Evolutionary conservation across 352 stramenopile genomes (phyloP).

Genomic region (Globisporangium spiculum): DNA sequence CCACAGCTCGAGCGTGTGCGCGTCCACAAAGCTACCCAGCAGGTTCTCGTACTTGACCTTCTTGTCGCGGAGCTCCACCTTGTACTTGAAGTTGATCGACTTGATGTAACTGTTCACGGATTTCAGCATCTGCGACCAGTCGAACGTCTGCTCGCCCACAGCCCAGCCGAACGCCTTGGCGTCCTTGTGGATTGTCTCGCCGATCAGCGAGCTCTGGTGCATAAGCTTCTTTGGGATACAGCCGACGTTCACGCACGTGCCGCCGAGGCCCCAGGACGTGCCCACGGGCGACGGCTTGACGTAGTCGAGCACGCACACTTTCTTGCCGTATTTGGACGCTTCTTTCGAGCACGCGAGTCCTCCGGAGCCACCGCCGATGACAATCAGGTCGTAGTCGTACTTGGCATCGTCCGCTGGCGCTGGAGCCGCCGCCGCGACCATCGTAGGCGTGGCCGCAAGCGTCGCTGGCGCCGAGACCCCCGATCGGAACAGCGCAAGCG

Average conservation of each 20-base stretch:
- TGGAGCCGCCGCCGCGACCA: not conserved
- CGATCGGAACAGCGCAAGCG: constrained; percentile 61
- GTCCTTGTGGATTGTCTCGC: constrained; percentile 88
- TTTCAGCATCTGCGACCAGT: constrained; percentile 91
- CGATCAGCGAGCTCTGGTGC: constrained; percentile 93
- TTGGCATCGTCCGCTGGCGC: constrained; percentile 19
- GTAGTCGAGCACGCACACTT: constrained; percentile 96
- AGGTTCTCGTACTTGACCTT: constrained; percentile 94
- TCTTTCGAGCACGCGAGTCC: constrained; percentile 95
- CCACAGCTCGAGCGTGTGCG: constrained; percentile 91
- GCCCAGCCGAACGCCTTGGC: constrained; percentile 87
- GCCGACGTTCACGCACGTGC: constrained; percentile 99
- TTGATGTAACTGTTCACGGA: constrained; percentile 98
- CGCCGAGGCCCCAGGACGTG: constrained; percentile 91
- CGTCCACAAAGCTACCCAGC: constrained; percentile 91
- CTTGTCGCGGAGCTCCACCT: constrained; percentile 94
- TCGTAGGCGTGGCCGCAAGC: not conserved
- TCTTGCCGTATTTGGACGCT: constrained; percentile 89
- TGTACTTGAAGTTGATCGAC: constrained; percentile 98
- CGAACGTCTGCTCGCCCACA: constrained; percentile 45
- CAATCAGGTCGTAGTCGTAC: constrained; percentile 85
- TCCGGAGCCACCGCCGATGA: constrained; percentile 81
- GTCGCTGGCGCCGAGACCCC: constrained; percentile 23
- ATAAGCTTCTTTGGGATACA: constrained; percentile 99
- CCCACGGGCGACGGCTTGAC: constrained; percentile 88